Conservation (phyloP, 768 basidiomycete species). For the Hysterangium stoloniferum region DNA sequence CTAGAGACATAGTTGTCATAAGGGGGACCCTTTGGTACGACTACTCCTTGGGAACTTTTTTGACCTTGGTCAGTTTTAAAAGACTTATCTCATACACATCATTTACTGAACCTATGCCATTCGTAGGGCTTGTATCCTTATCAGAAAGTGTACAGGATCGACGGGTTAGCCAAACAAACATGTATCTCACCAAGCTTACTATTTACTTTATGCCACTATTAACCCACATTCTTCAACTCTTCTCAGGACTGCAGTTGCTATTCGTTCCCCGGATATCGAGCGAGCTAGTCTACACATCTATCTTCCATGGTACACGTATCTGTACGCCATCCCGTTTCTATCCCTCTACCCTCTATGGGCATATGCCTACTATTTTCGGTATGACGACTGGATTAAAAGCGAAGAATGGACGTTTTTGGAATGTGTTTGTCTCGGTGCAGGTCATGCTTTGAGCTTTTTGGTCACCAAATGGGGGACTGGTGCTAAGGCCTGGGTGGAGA, state of each 20-base stretch:
- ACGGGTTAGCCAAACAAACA: no score
- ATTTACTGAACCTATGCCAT: no score
- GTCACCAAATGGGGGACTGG: conserved; percentile 83
- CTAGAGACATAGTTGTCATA: no score
- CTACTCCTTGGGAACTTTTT: no score
- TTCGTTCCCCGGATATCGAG: conserved; percentile 61
- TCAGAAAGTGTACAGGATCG: no score
- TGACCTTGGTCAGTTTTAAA: no score
- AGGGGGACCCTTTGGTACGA: no score
- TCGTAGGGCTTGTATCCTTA: no score
- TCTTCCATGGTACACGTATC: conserved; percentile 59
- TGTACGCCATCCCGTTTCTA: conserved; percentile 75
- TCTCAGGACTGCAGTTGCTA: conserved; percentile 42
- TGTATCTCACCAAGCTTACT: no score
- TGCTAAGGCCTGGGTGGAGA: conserved; percentile 75
- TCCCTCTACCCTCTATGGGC: conserved; percentile 74
- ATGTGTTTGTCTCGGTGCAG: conserved; percentile 73
- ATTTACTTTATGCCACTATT: no score
- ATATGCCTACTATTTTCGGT: conserved; percentile 87
- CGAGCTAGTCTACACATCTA: conserved; percentile 58
- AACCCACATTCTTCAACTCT: no score
- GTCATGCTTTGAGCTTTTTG: conserved; percentile 89
- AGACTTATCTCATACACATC: no score
- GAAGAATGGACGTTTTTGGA: conserved; percentile 98
- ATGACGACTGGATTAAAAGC: conserved; percentile 84